Conservation (phyloP, 2,329 filamentous ascomycete species). For the Lachnellula cervina region DNA sequence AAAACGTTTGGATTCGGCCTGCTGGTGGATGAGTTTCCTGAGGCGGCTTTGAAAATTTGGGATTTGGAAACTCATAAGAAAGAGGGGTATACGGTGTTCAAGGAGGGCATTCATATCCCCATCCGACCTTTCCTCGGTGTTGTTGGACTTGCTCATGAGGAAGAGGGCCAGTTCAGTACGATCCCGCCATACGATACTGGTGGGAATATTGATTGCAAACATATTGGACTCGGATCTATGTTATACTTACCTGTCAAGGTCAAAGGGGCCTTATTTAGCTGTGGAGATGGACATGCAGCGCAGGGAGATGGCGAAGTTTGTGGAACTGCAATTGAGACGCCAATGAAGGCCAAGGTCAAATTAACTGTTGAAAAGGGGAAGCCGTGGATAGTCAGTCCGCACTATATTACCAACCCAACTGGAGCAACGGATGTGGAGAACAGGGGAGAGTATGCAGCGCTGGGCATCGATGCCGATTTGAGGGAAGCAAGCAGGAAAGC, state of each 20-base stretch:
- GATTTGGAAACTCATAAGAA: conserved; percentile 34
- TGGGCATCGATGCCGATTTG: conserved; percentile 44
- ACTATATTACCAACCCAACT: conserved; percentile 39
- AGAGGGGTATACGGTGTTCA: conserved; percentile 41
- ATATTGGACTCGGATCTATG: conserved; percentile 42
- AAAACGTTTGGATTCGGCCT: conserved; percentile 45
- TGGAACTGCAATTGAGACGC: conserved; percentile 52
- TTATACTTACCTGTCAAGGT: conserved; percentile 47
- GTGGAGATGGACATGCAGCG: conserved; percentile 50
- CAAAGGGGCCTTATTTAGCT: conserved; percentile 47
- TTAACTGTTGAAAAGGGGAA: conserved; percentile 44
- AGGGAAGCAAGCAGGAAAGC: conserved; percentile 46
- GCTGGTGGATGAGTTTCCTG: conserved; percentile 43
- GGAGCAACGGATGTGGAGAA: conserved; percentile 25
- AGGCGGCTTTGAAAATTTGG: conserved; percentile 45
- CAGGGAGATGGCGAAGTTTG: conserved; percentile 52
- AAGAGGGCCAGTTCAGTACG: conserved; percentile 41
- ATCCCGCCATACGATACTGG: conserved; percentile 48
- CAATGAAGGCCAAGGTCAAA: conserved; percentile 44
- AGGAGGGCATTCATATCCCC: conserved; percentile 43
- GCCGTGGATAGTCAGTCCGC: conserved; percentile 42
- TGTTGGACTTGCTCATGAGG: conserved; percentile 45
- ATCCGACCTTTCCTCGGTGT: conserved; percentile 48
- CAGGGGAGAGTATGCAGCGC: conserved; percentile 41
- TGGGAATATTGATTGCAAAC: conserved; percentile 51